Base-by-base conservation (phyloP, 805 yeast genomes). In the Yarrowia phangngaensis region DNA sequence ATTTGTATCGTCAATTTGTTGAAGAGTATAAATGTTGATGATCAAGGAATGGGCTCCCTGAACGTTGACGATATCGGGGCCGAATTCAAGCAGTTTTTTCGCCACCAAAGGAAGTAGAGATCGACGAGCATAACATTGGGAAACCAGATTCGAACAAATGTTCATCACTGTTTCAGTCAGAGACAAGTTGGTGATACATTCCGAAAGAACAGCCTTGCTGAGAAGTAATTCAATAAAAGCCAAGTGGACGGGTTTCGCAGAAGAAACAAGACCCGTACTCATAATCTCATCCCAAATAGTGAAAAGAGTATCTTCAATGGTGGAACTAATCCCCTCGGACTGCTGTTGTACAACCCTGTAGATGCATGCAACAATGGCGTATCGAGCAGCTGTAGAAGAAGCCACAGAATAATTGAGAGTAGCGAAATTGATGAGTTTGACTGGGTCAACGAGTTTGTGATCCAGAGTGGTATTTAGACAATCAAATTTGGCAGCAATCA, bases 221-320 rank as follows among this genome's bases (percentile, higher is more conserved):
- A 76, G 71, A 6, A 79, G 34, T 0, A 78, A 59, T n/a, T 73
- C 65, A 17, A 87, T 77, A 20, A 83, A 68, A 0, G 58, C 52
- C 11, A 75, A 59, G 56, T 88, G 95, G 36, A 85, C 68, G 11
- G 70, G 71, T 45, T 78, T 75, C 54, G 86, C 92, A 33, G 75
- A 74, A 30, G 84, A 66, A 20, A 80, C 74, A 28, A 87, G 65
- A 38, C 94, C 68, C 8, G 79, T 80, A 1, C 72, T 70, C 13
- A 71, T 70, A 17, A 86, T 58, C 16, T 70, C 73, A 4, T 64
- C 65, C 92, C 95, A 85, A 14, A 83, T 68, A 0, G 63, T 58
- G 19, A 23, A 24, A 5, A 43, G 43, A 6, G 28, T 26, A 11
- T 47, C 40, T 14, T 38, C 13, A 19, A 38, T 27, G 26, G 24